A percentile compares a stretch with the other conserved stretches of the same genome.
Conservation (phyloP, 2,329 filamentous ascomycete genomes). For the Alternaria arborescens region DNA sequence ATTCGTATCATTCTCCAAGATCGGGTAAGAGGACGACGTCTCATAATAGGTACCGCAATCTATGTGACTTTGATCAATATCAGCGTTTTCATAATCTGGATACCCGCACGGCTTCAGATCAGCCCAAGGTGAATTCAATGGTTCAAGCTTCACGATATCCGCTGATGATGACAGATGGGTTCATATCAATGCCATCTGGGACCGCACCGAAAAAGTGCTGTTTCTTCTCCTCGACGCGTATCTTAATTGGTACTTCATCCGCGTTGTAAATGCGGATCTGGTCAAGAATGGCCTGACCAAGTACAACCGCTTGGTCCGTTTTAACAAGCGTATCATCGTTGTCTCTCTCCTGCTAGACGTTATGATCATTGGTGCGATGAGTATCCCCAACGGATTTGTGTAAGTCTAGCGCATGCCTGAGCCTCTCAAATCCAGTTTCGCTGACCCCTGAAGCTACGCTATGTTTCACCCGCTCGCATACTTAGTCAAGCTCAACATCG, state of each 20-base stretch:
- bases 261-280: slow-evolving; percentile 33
- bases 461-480: slow-evolving; percentile 60
- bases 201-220: slow-evolving; percentile 38
- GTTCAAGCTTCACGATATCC: background rate
- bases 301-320: slow-evolving; percentile 37
- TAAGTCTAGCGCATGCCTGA: slow-evolving; percentile 21
- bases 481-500: slow-evolving; percentile 56
- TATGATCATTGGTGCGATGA: slow-evolving; percentile 55
- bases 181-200: slow-evolving; percentile 36
- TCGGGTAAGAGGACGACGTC: slow-evolving; percentile 18
- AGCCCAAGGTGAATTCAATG: slow-evolving; percentile 18
- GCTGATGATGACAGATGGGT: slow-evolving; percentile 22
- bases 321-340: slow-evolving; percentile 38
- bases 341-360: slow-evolving; percentile 41
- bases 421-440: background rate
- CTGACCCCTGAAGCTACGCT: slow-evolving; percentile 46
- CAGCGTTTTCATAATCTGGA: slow-evolving; percentile 42
- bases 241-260: slow-evolving; percentile 41
- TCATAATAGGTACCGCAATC: slow-evolving; percentile 27
- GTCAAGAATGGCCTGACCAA: slow-evolving; percentile 38
- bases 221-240: slow-evolving; percentile 34
- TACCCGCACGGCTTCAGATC: slow-evolving; percentile 39
- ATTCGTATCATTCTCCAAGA: slow-evolving; percentile 37
- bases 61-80: slow-evolving; percentile 39
- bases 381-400: slow-evolving; percentile 52